Conservation (phyloP, 2,329 filamentous ascomycete species). For the Dactylonectria estremocensis region DNA sequence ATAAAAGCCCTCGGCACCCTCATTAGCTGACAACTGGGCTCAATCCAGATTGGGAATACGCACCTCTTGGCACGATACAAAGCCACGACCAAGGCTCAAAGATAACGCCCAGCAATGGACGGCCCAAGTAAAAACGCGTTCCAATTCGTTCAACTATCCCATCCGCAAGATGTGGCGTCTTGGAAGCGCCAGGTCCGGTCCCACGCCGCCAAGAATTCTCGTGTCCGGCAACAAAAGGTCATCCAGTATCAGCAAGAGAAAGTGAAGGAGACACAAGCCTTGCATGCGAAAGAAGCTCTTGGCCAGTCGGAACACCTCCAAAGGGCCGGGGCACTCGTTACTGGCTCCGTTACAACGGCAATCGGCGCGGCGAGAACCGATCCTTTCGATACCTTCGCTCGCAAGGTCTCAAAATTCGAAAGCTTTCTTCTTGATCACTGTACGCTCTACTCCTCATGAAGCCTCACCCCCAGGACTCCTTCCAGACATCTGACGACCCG, state of each 20-base stretch:
- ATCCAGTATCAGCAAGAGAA: slow-evolving; percentile 28
- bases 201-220: slow-evolving; percentile 39
- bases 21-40: neutral
- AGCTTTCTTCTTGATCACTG: slow-evolving; percentile 37
- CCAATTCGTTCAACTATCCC: slow-evolving; percentile 39
- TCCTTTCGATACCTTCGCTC: slow-evolving; percentile 28
- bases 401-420: slow-evolving; percentile 23
- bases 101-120: neutral
- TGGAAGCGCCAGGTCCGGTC: slow-evolving; percentile 38
- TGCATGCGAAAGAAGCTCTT: neutral
- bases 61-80: slow-evolving; percentile 12
- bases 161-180: slow-evolving; percentile 28
- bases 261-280: neutral
- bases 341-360: neutral
- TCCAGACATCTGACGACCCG: neutral
- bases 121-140: slow-evolving; percentile 17
- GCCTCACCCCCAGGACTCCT: neutral
- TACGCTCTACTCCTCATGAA: slow-evolving; percentile 7
- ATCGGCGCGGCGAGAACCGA: slow-evolving; percentile 29
- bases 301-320: neutral
- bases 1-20: neutral
- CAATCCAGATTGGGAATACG: slow-evolving; percentile 11
- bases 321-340: neutral
- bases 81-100: neutral
- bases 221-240: slow-evolving; percentile 27